A percentile compares a stretch with the other conserved stretches of the same genome.
These are phyloP conservation scores for Petrea volubilis DNA, from an alignment of 257 asterid genomes.

Conservation along the genomic window DNA sequence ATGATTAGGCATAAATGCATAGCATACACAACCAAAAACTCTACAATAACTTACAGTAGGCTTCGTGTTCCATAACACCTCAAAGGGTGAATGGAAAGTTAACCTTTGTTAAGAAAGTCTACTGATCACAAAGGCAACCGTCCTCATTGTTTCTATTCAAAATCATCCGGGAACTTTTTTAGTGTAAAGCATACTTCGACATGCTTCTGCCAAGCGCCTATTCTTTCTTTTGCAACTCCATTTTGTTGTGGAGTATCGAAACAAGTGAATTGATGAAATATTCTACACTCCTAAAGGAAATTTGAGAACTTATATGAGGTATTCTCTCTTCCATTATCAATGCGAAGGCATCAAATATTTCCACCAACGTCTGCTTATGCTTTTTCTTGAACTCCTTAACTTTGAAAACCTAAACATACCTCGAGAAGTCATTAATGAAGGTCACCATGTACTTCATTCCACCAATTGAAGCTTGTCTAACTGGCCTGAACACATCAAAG, in stretches of 20 bases:
- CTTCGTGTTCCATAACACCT: no score
- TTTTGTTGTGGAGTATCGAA: no score
- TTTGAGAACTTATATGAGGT: not conserved
- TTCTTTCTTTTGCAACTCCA: not conserved
- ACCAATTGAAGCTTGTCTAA: not conserved
- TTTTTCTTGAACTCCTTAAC: no score
- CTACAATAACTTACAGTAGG: no score
- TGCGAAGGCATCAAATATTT: not conserved
- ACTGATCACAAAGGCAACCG: not conserved
- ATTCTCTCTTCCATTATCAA: not conserved
- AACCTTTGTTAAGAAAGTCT: no score
- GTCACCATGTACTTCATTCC: not conserved
- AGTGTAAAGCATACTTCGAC: not conserved
- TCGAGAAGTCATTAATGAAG: no score
- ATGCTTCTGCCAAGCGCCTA: not conserved
- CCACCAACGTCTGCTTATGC: no score
- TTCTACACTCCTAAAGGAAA: not conserved
- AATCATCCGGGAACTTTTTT: not conserved
- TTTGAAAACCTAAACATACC: no score
- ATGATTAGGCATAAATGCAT: no score
- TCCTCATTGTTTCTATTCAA: not conserved
- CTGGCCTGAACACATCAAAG: not conserved
- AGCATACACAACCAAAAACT: no score
- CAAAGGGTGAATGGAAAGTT: no score
- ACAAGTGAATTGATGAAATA: conserved; percentile 8